Evolutionary conservation across 2,329 filamentous ascomycete genomes (phyloP).

Genomic region (Fusarium oxysporum): DNA sequence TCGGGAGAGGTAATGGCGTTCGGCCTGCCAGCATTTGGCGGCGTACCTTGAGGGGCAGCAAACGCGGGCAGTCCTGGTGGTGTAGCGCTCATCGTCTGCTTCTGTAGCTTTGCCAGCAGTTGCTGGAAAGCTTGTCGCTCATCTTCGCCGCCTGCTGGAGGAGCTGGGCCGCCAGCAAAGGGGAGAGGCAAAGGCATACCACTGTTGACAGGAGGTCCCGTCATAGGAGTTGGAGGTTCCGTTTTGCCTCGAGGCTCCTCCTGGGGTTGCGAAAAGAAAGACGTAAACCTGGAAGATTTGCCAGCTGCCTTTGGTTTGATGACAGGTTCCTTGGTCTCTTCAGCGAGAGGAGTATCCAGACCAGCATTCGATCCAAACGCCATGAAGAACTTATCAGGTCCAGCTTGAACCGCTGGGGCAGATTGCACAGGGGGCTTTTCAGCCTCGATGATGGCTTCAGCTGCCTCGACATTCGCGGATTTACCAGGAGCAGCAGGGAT

Average conservation of each 20-base stretch:
- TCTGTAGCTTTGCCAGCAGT: slow-evolving; percentile 83
- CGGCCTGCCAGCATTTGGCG: slow-evolving; percentile 48
- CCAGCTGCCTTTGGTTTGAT: slow-evolving; percentile 65
- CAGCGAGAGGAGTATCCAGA: slow-evolving; percentile 64
- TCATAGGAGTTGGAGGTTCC: slow-evolving; percentile 60
- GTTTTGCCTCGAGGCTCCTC: slow-evolving; percentile 64
- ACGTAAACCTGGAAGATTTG: slow-evolving; percentile 88
- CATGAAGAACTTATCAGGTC: slow-evolving; percentile 83
- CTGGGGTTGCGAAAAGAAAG: slow-evolving; percentile 71
- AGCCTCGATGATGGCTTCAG: slow-evolving; percentile 55
- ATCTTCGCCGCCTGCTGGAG: slow-evolving; percentile 61
- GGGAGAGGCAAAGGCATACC: slow-evolving; percentile 34
- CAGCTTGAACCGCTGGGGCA: slow-evolving; percentile 72
- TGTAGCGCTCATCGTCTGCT: slow-evolving; percentile 61
- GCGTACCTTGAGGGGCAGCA: slow-evolving; percentile 53
- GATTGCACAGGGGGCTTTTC: slow-evolving; percentile 68
- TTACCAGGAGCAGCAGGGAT: slow-evolving; percentile 53
- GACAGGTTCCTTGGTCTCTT: slow-evolving; percentile 58
- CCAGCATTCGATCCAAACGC: slow-evolving; percentile 58
- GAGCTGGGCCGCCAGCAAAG: slow-evolving; percentile 43
- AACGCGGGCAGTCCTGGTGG: slow-evolving; percentile 59
- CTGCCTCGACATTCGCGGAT: slow-evolving; percentile 47
- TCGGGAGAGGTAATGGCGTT: slow-evolving; percentile 60
- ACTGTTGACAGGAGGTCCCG: slow-evolving; percentile 40
- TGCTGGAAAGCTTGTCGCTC: slow-evolving; percentile 90